Conservation (phyloP, 116 monocot genomes). For the Papilionanthe hybrid region DNA sequence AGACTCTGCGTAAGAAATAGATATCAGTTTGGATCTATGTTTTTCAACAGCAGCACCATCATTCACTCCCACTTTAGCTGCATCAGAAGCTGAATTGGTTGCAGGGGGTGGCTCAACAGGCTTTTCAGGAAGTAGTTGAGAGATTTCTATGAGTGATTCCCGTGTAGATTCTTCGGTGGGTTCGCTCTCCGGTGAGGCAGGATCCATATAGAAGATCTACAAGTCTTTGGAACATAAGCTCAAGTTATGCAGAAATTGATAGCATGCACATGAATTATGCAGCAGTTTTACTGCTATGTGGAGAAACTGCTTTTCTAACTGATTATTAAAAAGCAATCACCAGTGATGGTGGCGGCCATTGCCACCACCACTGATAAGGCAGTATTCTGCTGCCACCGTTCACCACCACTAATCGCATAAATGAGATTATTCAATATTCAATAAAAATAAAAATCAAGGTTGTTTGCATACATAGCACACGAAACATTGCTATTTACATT, state of each 20-base stretch:
- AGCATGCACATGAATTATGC: no score
- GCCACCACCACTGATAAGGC: no score
- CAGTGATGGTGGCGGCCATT: no score
- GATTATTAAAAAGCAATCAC: no score
- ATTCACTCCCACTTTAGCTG: not conserved
- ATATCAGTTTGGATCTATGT: slow-evolving; percentile 38
- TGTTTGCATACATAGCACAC: no score
- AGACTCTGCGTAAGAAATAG: slow-evolving; percentile 30
- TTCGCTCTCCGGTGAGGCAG: not conserved
- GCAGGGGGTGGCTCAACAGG: not conserved
- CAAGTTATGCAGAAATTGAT: not conserved
- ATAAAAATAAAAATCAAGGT: no score
- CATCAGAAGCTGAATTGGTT: not conserved
- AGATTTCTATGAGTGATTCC: slow-evolving; percentile 29
- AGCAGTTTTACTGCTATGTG: no score
- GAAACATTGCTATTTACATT: no score
- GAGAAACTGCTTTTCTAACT: no score
- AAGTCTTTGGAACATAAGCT: not conserved
- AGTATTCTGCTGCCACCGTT: no score
- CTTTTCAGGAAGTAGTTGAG: slow-evolving; percentile 18
- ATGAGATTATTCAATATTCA: no score
- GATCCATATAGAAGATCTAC: slow-evolving; percentile 19
- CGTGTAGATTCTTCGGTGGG: slow-evolving; percentile 23
- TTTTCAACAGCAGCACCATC: slow-evolving; percentile 8
- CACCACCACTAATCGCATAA: no score